phyloP scores from a whole-genome alignment of 163 green algal genomes.

The Chlamydomonas reinhardtii region DNA sequence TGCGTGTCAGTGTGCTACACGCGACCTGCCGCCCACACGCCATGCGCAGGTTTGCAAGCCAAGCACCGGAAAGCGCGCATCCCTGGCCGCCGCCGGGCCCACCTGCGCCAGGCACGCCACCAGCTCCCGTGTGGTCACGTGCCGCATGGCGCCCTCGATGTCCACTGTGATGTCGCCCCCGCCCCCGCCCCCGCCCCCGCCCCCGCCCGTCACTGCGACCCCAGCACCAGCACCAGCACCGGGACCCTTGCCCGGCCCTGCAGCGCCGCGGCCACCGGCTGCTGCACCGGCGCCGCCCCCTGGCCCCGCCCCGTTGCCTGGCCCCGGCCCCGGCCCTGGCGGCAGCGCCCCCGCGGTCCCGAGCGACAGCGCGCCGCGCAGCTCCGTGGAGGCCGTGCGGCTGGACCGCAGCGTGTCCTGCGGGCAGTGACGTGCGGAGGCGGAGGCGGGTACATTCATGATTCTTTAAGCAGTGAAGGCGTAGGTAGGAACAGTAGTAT shows the following conservation, averaged over 20 bases:
- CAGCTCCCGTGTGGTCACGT: constrained; percentile 50
- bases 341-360: background rate
- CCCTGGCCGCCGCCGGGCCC: too few species aligned
- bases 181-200: background rate
- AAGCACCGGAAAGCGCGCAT: too few species aligned
- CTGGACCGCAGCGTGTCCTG: constrained; percentile 10
- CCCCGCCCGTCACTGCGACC: background rate
- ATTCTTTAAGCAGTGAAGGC: too few species aligned
- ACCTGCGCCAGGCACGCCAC: constrained; percentile 69
- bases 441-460: too few species aligned
- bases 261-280: too few species aligned
- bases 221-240: background rate
- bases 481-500: too few species aligned
- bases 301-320: background rate
- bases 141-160: constrained; percentile 11
- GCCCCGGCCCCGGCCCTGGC: background rate
- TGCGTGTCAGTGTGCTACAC: too few species aligned
- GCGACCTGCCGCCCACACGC: too few species aligned
- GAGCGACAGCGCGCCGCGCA: constrained; percentile 22
- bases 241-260: background rate
- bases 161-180: constrained; percentile 18
- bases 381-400: constrained; percentile 11
- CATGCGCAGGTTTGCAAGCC: too few species aligned
- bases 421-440: too few species aligned
- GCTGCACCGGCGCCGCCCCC: too few species aligned